Base-by-base conservation (phyloP, 768 basidiomycete species). In the Cubamyces lactineus region DNA sequence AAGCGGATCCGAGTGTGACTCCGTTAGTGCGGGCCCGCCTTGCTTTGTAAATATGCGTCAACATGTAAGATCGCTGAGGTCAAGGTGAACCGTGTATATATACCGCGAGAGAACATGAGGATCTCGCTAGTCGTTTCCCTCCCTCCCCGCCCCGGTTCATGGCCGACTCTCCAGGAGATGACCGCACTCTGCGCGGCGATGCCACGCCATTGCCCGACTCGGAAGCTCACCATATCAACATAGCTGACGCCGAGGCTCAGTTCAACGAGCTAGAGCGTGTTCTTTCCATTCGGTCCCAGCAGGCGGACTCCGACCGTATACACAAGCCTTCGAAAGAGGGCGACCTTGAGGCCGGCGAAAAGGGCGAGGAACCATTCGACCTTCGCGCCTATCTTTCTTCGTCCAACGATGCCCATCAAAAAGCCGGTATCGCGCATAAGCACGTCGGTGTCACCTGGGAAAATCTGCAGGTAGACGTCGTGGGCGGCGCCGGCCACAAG, bases 361-460 rank as follows among this genome's bases (percentile, higher is more conserved):
- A 75, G 7, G 67, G 70, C 9, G 74, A 75, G 8, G 73, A 77
- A 16, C 71, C 70, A 0, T 91, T 89, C 65, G 83, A 89, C 70
- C 82, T 91, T 19, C 82, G 81, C 16, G 87, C 89, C 61, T 91
- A 88, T 66, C 78, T 91, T 30, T 76, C 83, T 3, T 83, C 84
- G 8, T 86, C 84, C 15, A 89, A 87, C 69, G 87, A 89, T 66
- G 84, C 85, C 1, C 80, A 84, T 53, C 82, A 89, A 57, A 70
- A 73, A 19, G 87, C 86, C 2, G 89, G 89, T 16, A 86, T 90
- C 49, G 82, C 82, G 61, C 85, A 87, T 67, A 91, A 91, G 80
- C 86, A 88, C 61, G 87, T 91, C 8, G 88, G 88, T 34, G 85
- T 92, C 23, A 84, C 84, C 24, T 92, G 90, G 90, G 82, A 88